Conservation (phyloP, 2,329 filamentous ascomycete species). For the Sporothrix globosa region DNA sequence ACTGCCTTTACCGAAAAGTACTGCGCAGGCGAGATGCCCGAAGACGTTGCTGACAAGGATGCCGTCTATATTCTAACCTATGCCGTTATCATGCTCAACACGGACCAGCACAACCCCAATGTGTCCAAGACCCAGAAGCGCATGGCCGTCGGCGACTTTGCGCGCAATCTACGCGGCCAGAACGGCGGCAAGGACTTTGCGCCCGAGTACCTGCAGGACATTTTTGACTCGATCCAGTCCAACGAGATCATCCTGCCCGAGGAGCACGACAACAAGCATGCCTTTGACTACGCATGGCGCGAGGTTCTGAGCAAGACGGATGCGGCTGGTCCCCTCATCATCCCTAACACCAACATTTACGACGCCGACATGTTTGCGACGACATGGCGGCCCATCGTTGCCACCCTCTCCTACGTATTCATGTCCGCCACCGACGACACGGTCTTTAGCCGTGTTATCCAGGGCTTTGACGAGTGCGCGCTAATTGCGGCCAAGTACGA, state of each 20-base stretch:
- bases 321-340: slow-evolving; percentile 69
- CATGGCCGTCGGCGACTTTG: slow-evolving; percentile 83
- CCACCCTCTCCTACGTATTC: slow-evolving; percentile 95
- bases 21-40: slow-evolving; percentile 67
- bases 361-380: slow-evolving; percentile 97
- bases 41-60: slow-evolving; percentile 81
- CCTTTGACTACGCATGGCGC: slow-evolving; percentile 97
- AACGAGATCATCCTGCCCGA: slow-evolving; percentile 97
- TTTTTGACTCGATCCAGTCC: slow-evolving; percentile 87
- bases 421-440: slow-evolving; percentile 97
- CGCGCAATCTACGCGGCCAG: slow-evolving; percentile 85
- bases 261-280: slow-evolving; percentile 94
- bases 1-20: slow-evolving; percentile 87
- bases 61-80: slow-evolving; percentile 90
- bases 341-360: slow-evolving; percentile 90
- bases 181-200: slow-evolving; percentile 86
- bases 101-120: slow-evolving; percentile 94
- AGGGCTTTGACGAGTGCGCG: slow-evolving; percentile 94
- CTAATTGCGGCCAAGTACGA: slow-evolving; percentile 85
- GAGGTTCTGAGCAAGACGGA: slow-evolving; percentile 86
- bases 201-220: slow-evolving; percentile 77
- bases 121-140: slow-evolving; percentile 70
- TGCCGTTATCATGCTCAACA: slow-evolving; percentile 96
- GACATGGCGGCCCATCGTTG: slow-evolving; percentile 93
- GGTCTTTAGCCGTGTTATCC: slow-evolving; percentile 90